A percentile compares a stretch with the other conserved stretches of the same genome.
phyloP scores from a whole-genome alignment of 1,284 basidiomycete species.

The Rhodofomes roseus region DNA sequence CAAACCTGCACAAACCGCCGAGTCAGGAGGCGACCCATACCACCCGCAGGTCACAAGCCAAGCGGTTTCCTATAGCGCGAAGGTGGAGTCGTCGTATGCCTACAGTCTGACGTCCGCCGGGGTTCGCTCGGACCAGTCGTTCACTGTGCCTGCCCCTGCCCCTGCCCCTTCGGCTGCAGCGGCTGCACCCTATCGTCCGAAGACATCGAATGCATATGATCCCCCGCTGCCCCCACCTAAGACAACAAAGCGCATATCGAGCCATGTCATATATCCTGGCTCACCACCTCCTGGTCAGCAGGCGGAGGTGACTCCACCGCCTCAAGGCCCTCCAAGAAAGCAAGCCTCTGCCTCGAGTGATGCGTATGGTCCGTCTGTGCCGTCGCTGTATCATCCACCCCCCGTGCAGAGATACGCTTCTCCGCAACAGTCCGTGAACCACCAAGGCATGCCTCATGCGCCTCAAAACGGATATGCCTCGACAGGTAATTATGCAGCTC shows the following conservation, averaged over 20 bases:
- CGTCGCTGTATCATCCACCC: background rate
- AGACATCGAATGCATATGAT: slow-evolving; percentile 72
- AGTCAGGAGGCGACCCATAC: background rate
- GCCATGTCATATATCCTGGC: slow-evolving; percentile 24
- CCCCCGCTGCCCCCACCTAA: slow-evolving; percentile 66
- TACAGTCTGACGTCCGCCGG: background rate
- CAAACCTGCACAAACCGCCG: background rate
- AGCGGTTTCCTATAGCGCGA: background rate
- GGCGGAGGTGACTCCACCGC: background rate
- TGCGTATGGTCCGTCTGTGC: background rate
- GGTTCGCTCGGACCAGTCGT: slow-evolving; percentile 6
- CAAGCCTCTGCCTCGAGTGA: background rate
- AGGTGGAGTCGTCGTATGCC: background rate
- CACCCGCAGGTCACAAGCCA: background rate
- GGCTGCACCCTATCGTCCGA: slow-evolving; percentile 50
- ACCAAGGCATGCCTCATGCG: background rate
- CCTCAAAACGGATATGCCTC: background rate
- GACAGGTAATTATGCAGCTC: background rate
- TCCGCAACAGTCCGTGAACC: background rate
- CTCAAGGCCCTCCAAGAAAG: background rate
- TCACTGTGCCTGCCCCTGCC: slow-evolving; percentile 22
- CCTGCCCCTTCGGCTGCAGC: slow-evolving; percentile 31
- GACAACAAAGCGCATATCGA: slow-evolving; percentile 35
- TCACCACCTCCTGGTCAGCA: slow-evolving; percentile 20
- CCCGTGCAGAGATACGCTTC: background rate